These are phyloP conservation scores for Suillus subluteus DNA, from an alignment of 768 basidiomycete genomes.

Conservation along the genomic window DNA sequence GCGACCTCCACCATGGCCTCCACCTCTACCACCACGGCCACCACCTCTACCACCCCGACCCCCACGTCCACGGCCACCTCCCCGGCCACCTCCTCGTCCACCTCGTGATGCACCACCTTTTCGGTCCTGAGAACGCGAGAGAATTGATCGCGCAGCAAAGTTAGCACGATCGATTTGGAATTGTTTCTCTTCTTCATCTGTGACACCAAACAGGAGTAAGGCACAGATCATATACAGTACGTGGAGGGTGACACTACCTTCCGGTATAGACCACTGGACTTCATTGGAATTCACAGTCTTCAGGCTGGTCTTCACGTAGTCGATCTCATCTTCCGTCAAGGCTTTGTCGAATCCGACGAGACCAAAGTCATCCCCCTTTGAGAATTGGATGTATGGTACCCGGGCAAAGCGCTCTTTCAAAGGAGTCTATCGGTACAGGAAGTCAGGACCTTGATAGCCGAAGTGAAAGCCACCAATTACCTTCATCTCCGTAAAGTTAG, in stretches of 20 bases:
- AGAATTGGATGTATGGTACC: conserved; percentile 51
- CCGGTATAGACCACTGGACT: conserved; percentile 65
- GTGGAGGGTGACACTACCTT: conserved; percentile 44
- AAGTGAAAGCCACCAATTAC: conserved; percentile 22
- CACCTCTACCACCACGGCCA: conserved; percentile 38
- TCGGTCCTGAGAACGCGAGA: conserved; percentile 42
- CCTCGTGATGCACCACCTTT: conserved; percentile 44
- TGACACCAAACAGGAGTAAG: conserved; percentile 12
- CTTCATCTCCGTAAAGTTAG: conserved; percentile 68
- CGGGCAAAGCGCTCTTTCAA: conserved; percentile 51
- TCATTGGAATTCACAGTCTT: conserved; percentile 66
- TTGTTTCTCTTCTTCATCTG: conserved; percentile 72
- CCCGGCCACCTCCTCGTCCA: conserved; percentile 47
- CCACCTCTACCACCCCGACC: conserved; percentile 35
- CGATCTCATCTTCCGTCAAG: conserved; percentile 72
- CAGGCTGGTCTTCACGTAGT: conserved; percentile 66
- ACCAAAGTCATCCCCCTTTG: conserved; percentile 48
- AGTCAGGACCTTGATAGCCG: conserved; percentile 8
- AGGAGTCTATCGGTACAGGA: conserved; percentile 36
- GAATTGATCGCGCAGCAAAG: conserved; percentile 57
- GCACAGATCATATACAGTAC: conserved; percentile 3
- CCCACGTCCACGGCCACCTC: conserved; percentile 41
- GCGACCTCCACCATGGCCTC: conserved; percentile 25
- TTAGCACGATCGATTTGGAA: conserved; percentile 80
- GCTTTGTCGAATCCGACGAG: conserved; percentile 62